A percentile compares a stretch with the other conserved stretches of the same genome.
phyloP scores from a whole-genome alignment of 805 yeast species.

The Maudiozyma serrabonitensis region DNA sequence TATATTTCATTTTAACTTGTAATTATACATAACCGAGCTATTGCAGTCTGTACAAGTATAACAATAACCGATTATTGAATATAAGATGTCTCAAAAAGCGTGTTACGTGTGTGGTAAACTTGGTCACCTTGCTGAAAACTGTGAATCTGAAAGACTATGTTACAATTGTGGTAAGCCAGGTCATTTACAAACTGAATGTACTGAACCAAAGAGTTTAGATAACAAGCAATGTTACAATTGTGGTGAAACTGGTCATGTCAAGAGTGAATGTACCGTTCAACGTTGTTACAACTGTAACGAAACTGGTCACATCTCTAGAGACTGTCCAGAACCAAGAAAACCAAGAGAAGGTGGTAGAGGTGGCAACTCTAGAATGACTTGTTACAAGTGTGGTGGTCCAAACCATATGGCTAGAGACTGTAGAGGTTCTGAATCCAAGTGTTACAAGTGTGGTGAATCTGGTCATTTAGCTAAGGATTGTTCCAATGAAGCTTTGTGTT shows the following conservation, averaged over 20 bases:
- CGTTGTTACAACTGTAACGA: conserved; percentile 76
- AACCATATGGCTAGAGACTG: conserved; percentile 91
- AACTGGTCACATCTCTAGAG: conserved; percentile 75
- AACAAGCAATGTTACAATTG: conserved; percentile 90
- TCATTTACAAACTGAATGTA: conserved; percentile 82
- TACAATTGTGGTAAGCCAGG: conserved; percentile 89
- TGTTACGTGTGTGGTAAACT: conserved; percentile 89
- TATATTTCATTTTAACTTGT: no score
- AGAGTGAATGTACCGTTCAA: conserved; percentile 65
- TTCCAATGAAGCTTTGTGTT: conserved; percentile 41
- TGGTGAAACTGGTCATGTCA: conserved; percentile 84
- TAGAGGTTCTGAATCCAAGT: conserved; percentile 63
- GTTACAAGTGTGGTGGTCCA: conserved; percentile 89
- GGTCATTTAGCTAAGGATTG: conserved; percentile 90
- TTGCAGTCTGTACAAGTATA: no score
- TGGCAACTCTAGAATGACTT: conserved; percentile 34
- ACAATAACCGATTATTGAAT: no score
- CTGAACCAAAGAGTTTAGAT: conserved; percentile 75
- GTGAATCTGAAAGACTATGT: conserved; percentile 81
- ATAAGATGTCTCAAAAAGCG: conserved; percentile 49
- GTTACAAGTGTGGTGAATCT: conserved; percentile 85
- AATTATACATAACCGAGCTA: no score
- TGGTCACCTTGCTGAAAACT: conserved; percentile 84
- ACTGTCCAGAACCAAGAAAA: conserved; percentile 47
- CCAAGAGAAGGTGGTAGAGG: conserved; percentile 11